Evolutionary conservation across 2,329 filamentous ascomycete genomes (phyloP), one percentile per base, ranked within the genome.

Genomic region (Fusarium beomiforme): DNA sequence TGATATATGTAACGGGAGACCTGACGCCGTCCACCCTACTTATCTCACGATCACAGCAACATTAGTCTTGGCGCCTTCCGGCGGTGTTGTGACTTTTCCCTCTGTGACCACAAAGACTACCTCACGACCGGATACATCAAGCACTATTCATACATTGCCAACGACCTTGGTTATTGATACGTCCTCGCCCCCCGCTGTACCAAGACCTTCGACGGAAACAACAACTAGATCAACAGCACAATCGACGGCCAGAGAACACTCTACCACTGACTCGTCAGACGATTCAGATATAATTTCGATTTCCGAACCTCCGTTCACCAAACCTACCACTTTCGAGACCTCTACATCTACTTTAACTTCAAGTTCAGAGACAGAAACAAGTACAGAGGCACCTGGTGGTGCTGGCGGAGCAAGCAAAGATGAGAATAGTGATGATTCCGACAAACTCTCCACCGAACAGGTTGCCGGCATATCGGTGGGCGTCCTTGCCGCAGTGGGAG

Each of bases 391-490:
- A 24, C 49, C 59, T 14, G 73, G 50, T 19, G 69, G 63, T 39
- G 73, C 57, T 11, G 65, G 58, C 8, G 67, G 54, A 5, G 43
- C 46, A 12, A 70, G 59, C 9, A 69, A 71, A 16, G 70, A 66
- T n/a, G 57, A 59, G 17, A 57, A 59, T 19, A 50, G 66, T 3
- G 68, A 65, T 23, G 71, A 64, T 23, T 64, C 64, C 9, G 47
- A 57, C 16, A 61, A 58, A 33, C 77, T 83, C 17, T 80, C 69
- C 33, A 81, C 80, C 10, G 79, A 79, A 7, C 86, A 90, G 67
- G 84, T 91, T 49, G 85, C 84, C 21, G 90, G 89, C 10, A 89
- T 92, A 64, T 82, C 85, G 2, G 81, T 89, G 7, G 90, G 88
- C 9, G 81, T 85, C 14, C 83, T 84, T 8, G 86, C 85, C 8